These are phyloP conservation scores for Acmispon strigosus DNA, from an alignment of 306 rosid species.

Conservation along the genomic window DNA sequence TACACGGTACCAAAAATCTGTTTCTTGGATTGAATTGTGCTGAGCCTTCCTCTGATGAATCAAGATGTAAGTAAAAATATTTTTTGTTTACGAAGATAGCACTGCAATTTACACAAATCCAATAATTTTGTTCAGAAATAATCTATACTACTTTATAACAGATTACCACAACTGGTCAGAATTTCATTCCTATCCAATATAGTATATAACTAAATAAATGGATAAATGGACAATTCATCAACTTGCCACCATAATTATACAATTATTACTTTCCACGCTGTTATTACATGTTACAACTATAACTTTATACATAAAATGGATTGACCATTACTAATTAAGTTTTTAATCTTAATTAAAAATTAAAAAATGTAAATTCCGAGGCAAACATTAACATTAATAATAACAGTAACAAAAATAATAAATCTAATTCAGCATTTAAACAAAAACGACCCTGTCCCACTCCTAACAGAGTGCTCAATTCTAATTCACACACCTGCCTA, in stretches of 20 bases:
- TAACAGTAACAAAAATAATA: conserved; percentile 11
- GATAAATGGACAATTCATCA: not conserved
- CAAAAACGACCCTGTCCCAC: conserved; percentile 2
- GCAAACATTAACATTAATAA: not conserved
- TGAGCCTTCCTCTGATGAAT: conserved; percentile 41
- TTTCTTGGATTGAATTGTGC: conserved; percentile 68
- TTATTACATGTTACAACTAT: not conserved
- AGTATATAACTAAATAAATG: not conserved
- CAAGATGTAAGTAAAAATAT: conserved; percentile 76
- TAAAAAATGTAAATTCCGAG: not conserved
- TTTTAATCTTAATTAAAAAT: not conserved
- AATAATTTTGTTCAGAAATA: conserved; percentile 6
- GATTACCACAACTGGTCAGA: not conserved
- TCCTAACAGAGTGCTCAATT: not conserved
- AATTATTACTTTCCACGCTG: not conserved
- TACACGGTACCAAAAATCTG: conserved; percentile 64
- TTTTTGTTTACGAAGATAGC: conserved; percentile 66
- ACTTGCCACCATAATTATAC: not conserved
- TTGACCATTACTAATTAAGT: not conserved
- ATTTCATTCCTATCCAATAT: not conserved
- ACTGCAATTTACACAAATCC: conserved; percentile 40
- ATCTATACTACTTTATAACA: not conserved
- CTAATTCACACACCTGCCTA: conserved; percentile 61
- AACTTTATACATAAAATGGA: not conserved
- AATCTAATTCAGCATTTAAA: not conserved